Evolutionary conservation across 805 yeast species (phyloP), one percentile per base, ranked within the genome.

Genomic region (Trichomonascus vanleenenianus): DNA sequence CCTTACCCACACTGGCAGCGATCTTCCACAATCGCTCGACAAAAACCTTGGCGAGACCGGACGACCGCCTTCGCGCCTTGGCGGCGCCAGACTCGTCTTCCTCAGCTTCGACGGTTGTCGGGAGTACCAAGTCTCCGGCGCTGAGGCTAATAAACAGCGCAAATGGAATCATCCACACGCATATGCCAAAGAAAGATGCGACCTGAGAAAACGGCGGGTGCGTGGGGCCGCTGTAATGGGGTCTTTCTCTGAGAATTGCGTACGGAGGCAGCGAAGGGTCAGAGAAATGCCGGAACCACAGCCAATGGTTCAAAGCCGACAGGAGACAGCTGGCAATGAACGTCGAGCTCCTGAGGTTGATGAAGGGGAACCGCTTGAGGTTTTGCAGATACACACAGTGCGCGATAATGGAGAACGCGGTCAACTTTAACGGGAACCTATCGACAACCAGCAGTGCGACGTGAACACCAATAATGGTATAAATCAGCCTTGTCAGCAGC

Each of bases 161-260:
- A 62, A 93, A 87, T 30, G 98, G 98, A 25, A 93, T 76, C 48
- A 91, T 73, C 98, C 98, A 93, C 15, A 93, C 81, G 56, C 93
- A 81, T 36, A 93, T 66, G 1, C 96, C 98, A 60, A 93, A 89
- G 63, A 93, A 93, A 2, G 96, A 83, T n/a, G 96, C 85, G 3
- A 93, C 85, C 60, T 93, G 96, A 1, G 88, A 72, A 59, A 91
- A 91, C 10, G 83, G 72, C 1, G 95, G 95, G 44, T 85, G 75
- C 39, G 77, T 75, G 11, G 83, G 84, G 72, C 41, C 85, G 74
- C 52, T 67, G 72, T 57, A 81, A 67, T 55, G 84, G 63, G 64
- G 71, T 59, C 52, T 70, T 72, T 52, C 83, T 73, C 34, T 44
- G 33, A 47, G 42, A 30, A 63, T 62, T 6, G 54, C 43, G 39